These are phyloP conservation scores for Nicotiana paniculata DNA, from an alignment of 257 asterid genomes.

Conservation along the genomic window DNA sequence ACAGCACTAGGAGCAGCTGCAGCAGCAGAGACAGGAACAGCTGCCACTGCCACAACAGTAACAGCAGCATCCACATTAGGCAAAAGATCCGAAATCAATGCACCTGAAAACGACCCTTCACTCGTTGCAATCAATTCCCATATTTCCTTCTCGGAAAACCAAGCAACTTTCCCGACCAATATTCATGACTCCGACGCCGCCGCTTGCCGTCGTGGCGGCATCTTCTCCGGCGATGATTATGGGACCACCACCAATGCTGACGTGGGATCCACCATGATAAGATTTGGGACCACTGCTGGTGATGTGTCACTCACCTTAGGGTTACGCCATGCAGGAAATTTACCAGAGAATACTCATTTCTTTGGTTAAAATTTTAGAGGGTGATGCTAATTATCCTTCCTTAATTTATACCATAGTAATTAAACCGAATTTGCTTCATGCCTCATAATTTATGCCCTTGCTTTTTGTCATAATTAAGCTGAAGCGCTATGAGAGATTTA, in stretches of 20 bases:
- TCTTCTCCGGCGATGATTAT: conserved; percentile 1
- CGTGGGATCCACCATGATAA: conserved; percentile 45
- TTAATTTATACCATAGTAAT: neutral
- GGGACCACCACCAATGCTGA: conserved; percentile 15
- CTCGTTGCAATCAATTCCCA: conserved; percentile 47
- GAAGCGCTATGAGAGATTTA: neutral
- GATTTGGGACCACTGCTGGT: conserved; percentile 65
- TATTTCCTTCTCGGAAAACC: conserved; percentile 41
- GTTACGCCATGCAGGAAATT: conserved; percentile 85
- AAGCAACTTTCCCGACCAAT: conserved; percentile 11
- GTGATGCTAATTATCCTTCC: too few relatives aligned
- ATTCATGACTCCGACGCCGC: conserved; percentile 32
- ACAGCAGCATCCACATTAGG: conserved; percentile 23
- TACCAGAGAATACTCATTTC: conserved; percentile 68
- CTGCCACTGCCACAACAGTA: conserved; percentile 19
- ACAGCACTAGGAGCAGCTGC: neutral
- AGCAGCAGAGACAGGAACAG: conserved; percentile 6
- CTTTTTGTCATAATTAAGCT: conserved; percentile 5
- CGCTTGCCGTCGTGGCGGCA: conserved; percentile 15
- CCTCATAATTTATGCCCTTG: neutral
- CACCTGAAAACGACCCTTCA: conserved; percentile 56
- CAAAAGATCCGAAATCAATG: conserved; percentile 45
- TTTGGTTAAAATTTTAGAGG: conserved; percentile 59
- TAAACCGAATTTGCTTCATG: neutral
- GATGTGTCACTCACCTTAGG: conserved; percentile 97